These are phyloP conservation scores for Ceratocystis eucalypticola DNA, from an alignment of 2,329 filamentous ascomycete species.

Conservation along the genomic window DNA sequence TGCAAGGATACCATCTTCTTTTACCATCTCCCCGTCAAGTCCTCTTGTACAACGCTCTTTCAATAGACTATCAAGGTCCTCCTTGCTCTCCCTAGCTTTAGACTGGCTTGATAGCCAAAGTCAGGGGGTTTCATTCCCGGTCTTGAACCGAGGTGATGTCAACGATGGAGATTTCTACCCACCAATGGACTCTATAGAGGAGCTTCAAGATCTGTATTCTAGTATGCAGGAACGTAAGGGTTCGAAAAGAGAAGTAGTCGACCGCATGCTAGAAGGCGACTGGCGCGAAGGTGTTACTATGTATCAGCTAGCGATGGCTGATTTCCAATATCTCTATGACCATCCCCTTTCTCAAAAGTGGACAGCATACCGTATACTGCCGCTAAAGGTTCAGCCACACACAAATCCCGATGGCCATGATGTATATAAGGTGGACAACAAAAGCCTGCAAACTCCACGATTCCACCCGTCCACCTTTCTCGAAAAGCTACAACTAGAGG, in stretches of 20 bases:
- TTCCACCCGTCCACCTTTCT: slow-evolving; percentile 74
- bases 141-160: slow-evolving; percentile 36
- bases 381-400: slow-evolving; percentile 31
- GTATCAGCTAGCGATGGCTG: slow-evolving; percentile 56
- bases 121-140: slow-evolving; percentile 37
- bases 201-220: slow-evolving; percentile 51
- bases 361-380: slow-evolving; percentile 47
- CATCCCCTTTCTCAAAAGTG: slow-evolving; percentile 51
- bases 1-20: slow-evolving; percentile 54
- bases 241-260: slow-evolving; percentile 49
- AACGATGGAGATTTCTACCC: slow-evolving; percentile 53
- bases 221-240: slow-evolving; percentile 47
- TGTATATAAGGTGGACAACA: slow-evolving; percentile 28
- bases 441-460: slow-evolving; percentile 45
- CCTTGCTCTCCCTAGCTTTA: slow-evolving; percentile 57
- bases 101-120: slow-evolving; percentile 64
- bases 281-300: slow-evolving; percentile 52
- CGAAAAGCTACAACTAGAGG: slow-evolving; percentile 57
- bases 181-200: slow-evolving; percentile 49
- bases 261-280: slow-evolving; percentile 53
- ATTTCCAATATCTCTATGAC: slow-evolving; percentile 52
- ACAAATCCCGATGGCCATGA: slow-evolving; percentile 24
- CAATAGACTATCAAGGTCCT: slow-evolving; percentile 54
- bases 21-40: slow-evolving; percentile 54
- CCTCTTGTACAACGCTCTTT: slow-evolving; percentile 52